Evolutionary conservation across 2,329 filamentous ascomycete genomes (phyloP), one percentile per base, ranked within the genome.

Genomic region (Penicillium sp.): DNA sequence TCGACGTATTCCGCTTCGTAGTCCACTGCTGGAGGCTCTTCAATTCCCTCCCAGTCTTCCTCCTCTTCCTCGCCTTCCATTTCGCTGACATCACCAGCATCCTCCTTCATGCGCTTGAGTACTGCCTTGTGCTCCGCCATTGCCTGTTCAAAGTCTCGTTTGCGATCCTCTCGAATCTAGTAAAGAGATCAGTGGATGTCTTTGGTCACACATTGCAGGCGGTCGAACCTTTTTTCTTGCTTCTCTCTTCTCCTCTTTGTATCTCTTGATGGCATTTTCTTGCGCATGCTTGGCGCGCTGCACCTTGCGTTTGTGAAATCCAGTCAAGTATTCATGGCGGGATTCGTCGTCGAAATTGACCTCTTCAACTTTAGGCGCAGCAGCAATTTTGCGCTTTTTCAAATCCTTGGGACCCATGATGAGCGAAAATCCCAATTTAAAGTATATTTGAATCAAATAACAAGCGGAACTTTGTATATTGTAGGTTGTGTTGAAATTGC

Each of bases 1-100:
- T 98, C 93, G 57, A 96, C 81, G 71, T 96, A 98, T 68, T 97
- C 89, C 58, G 91, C 89, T 66, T 95, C 87, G 59, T 88, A 83
- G 64, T 94, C 83, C 39, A 93, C 69, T 6, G 72, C 71, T 21
- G 81, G 76, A 34, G 68, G 69, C 17, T 71, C 69, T 32, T 62
- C 73, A 45, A 89, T 76, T 0, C 85, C 87, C 45, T 75, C 75
- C 82, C 84, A 89, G 59, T 82, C 79, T 60, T 82, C 79, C 13
- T 78, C 73, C 8, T 62, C 69, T 4, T 72, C 70, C 12, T 65
- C 62, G 12, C 55, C 60, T 10, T 64, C 62, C 3, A 56, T 56
- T 4, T 51, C 57, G 24, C 53, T 49, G 19, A 55, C 54, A 24
- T 59, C 57, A 19, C 58, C 57, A 17, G 53, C 51, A 26, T 61